Percentiles rank a stretch among this genome's conserved stretches.
These are phyloP conservation scores for Pseudodiploospora longispora DNA, from an alignment of 2,329 filamentous ascomycete genomes.

Conservation along the genomic window DNA sequence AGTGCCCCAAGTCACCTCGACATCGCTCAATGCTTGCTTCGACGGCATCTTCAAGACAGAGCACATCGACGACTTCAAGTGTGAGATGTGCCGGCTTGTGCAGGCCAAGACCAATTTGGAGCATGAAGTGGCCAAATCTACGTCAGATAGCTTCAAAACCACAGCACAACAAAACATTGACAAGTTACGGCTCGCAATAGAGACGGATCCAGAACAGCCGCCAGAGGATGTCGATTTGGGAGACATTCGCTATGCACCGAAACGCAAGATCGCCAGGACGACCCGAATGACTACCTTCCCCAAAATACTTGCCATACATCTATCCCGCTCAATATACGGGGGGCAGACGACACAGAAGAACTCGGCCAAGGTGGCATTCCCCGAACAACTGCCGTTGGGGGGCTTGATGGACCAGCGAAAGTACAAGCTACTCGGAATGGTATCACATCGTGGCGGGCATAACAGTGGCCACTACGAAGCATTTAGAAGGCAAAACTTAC, in stretches of 20 bases:
- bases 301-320: slow-evolving; percentile 81
- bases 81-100: slow-evolving; percentile 82
- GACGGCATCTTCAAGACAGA: slow-evolving; percentile 93
- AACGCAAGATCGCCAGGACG: slow-evolving; percentile 76
- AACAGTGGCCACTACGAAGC: slow-evolving; percentile 97
- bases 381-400: slow-evolving; percentile 76
- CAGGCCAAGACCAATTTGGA: slow-evolving; percentile 63
- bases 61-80: slow-evolving; percentile 94
- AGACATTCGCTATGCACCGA: slow-evolving; percentile 65
- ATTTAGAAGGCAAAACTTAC: slow-evolving; percentile 77
- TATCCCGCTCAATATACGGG: slow-evolving; percentile 90
- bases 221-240: slow-evolving; percentile 68
- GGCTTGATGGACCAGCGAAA: slow-evolving; percentile 67
- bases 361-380: slow-evolving; percentile 86
- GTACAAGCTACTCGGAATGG: slow-evolving; percentile 78
- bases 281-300: slow-evolving; percentile 83
- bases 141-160: slow-evolving; percentile 42
- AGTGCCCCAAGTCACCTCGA: slow-evolving; percentile 75
- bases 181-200: slow-evolving; percentile 61
- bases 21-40: slow-evolving; percentile 79
- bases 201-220: slow-evolving; percentile 71
- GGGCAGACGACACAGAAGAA: slow-evolving; percentile 80
- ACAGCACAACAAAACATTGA: slow-evolving; percentile 51
- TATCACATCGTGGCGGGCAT: slow-evolving; percentile 93
- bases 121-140: slow-evolving; percentile 48